phyloP scores from a whole-genome alignment of 2,329 filamentous ascomycete genomes.

The Aspergillus bombycis region DNA sequence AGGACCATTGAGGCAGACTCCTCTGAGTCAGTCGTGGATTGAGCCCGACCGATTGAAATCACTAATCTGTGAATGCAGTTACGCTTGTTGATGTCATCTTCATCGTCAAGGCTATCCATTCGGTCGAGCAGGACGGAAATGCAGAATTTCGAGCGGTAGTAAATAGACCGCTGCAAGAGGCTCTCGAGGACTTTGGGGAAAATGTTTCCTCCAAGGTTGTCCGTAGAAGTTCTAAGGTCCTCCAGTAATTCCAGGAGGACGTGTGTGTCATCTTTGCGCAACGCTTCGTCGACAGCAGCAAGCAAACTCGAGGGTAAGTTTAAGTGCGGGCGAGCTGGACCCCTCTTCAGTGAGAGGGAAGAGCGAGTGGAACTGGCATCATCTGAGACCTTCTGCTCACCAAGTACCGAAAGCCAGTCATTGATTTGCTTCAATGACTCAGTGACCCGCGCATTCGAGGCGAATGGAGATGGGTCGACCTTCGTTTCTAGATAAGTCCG shows the following conservation, averaged over 20 bases:
- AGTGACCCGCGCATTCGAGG: conserved; percentile 67
- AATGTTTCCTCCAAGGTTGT: conserved; percentile 64
- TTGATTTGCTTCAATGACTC: conserved; percentile 73
- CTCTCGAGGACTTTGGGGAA: conserved; percentile 61
- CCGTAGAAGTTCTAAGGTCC: conserved; percentile 59
- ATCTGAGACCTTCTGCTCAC: conserved; percentile 74
- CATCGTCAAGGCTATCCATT: conserved; percentile 75
- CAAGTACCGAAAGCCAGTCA: conserved; percentile 83
- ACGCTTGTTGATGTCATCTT: conserved; percentile 89
- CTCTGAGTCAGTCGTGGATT: conserved; percentile 58
- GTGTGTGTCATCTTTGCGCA: conserved; percentile 45
- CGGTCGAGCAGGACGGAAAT: conserved; percentile 72
- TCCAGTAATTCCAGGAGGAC: conserved; percentile 55
- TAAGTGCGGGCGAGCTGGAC: conserved; percentile 73
- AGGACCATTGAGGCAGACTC: conserved; percentile 56
- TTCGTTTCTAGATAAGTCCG: conserved; percentile 86
- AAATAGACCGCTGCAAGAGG: conserved; percentile 58
- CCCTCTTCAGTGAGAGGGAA: conserved; percentile 71
- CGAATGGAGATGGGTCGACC: conserved; percentile 86
- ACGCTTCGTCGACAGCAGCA: conserved; percentile 44
- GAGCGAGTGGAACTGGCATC: conserved; percentile 73
- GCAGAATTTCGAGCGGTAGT: conserved; percentile 71
- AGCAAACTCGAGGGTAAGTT: conserved; percentile 66
- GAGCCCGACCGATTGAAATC: conserved; percentile 83
- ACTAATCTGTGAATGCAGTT: conserved; percentile 93